Evolutionary conservation across 495 filamentous ascomycete genomes (phyloP), one percentile per base, ranked within the genome.

Genomic region (Clavariopsis aquatica): DNA sequence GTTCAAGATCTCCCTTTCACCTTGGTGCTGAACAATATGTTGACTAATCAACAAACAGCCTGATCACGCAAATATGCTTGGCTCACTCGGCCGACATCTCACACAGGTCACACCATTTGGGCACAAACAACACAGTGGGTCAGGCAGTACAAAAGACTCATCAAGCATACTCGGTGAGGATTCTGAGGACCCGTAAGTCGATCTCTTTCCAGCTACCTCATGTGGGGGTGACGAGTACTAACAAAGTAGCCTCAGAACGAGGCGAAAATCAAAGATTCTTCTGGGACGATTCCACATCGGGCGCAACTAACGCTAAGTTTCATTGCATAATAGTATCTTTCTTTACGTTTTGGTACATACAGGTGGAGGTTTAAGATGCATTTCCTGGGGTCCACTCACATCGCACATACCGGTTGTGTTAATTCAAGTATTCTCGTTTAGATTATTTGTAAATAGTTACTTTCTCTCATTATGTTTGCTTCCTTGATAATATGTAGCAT

Each of bases 181-280:
- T 19, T 60, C 52, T 45, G 78, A 80, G 12, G 78, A 80, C 43
- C 74, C 71, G 76, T 76, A 45, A 72, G 63, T 65, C 22, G n/a
- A n/a, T 24, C 15, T n/a, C 52, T 8, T 54, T 4, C 36, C 13
- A 24, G 2, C 31, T 20, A 7, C 20, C 27, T 13, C n/a, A 54
- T 9, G 19, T 22, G 5, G 9, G 2, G 6, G n/a, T 29, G 9
- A 53, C 7, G 24, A 20, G 23, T 23, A 9, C 28, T 54, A 22
- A 34, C 23, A 34, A 28, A 23, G 47, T 10, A 9, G 47, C 26
- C 9, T 17, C 8, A 54, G 52, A 22, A 15, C 54, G 29, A 57
- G 19, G 38, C n/a, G 54, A n/a, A 57, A 57, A 26, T 38, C 31
- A 12, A 57, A 46, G 26, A 41, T 57, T 5, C 24, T 57, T 13